Percentiles rank a stretch among this genome's conserved stretches.
Conservation (phyloP, 805 yeast genomes). For the Starmerella khaoyaiensis region DNA sequence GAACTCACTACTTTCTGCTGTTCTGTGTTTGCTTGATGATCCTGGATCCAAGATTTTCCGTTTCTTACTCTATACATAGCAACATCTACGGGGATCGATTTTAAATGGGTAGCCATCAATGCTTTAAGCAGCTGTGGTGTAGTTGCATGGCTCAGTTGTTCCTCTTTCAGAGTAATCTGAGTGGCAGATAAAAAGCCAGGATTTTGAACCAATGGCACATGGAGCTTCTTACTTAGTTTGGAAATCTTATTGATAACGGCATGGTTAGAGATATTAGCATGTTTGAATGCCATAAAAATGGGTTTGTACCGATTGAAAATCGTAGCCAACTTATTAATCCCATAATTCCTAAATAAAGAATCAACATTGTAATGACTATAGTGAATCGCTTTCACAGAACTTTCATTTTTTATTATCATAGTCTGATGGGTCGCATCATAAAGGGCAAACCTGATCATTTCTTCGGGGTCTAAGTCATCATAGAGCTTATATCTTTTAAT, state of each 20-base stretch:
- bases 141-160: not conserved
- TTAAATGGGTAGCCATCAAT: not conserved
- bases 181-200: slow-evolving; percentile 1
- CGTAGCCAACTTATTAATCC: not conserved
- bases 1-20: not conserved
- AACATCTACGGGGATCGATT: too few species aligned
- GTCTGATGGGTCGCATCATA: not conserved
- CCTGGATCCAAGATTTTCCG: slow-evolving; percentile 2
- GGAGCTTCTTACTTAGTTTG: slow-evolving; percentile 1
- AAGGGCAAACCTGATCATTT: not conserved
- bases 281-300: slow-evolving; percentile 1
- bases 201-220: not conserved
- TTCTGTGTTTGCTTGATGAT: not conserved
- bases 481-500: not conserved
- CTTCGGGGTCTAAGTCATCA: slow-evolving; percentile 1
- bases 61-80: not conserved
- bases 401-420: not conserved
- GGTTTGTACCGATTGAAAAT: slow-evolving; percentile 4
- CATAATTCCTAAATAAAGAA: not conserved
- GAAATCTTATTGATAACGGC: not conserved
- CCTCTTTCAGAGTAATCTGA: not conserved
- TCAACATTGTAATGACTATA: not conserved
- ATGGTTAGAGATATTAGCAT: not conserved
- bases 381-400: not conserved
- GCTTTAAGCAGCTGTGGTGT: slow-evolving; percentile 1